phyloP scores from a whole-genome alignment of 1,284 basidiomycete genomes.

The Anthracocystis setariae region DNA sequence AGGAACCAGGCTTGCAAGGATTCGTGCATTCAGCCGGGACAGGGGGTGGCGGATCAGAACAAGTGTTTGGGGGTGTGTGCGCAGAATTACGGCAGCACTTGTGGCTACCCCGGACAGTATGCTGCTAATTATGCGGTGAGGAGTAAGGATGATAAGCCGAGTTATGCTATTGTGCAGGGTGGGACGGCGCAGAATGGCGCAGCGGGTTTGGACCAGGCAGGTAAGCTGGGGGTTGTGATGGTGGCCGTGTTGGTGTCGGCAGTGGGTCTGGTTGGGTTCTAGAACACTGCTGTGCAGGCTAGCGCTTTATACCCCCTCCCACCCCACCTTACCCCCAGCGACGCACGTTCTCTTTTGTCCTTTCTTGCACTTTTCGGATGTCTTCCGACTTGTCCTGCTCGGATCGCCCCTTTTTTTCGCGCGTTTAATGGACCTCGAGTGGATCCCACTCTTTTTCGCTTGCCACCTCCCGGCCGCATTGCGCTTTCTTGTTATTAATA shows the following conservation, averaged over 20 bases:
- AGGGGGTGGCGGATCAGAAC: constrained; percentile 44
- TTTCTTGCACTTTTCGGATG: too few species aligned
- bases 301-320: not conserved
- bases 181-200: constrained; percentile 42
- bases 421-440: too few species aligned
- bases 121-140: constrained; percentile 59
- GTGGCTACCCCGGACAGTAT: constrained; percentile 59
- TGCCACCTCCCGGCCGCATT: too few species aligned
- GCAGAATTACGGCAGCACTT: constrained; percentile 53
- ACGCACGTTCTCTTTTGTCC: not conserved
- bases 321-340: not conserved
- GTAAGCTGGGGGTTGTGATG: constrained; percentile 8
- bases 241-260: constrained; percentile 16
- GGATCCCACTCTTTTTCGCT: too few species aligned
- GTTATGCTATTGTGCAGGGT: constrained; percentile 53
- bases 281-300: not conserved
- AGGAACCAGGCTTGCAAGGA: constrained; percentile 55
- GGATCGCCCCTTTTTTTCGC: not conserved
- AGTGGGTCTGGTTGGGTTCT: constrained; percentile 11
- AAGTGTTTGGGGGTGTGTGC: constrained; percentile 50
- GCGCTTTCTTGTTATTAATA: too few species aligned
- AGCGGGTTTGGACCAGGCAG: constrained; percentile 8
- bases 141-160: constrained; percentile 53
- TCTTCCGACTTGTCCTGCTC: not conserved
- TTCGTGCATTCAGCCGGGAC: constrained; percentile 50